Conservation (phyloP, 139 green algal genomes). For the Tetraselmis striata region DNA sequence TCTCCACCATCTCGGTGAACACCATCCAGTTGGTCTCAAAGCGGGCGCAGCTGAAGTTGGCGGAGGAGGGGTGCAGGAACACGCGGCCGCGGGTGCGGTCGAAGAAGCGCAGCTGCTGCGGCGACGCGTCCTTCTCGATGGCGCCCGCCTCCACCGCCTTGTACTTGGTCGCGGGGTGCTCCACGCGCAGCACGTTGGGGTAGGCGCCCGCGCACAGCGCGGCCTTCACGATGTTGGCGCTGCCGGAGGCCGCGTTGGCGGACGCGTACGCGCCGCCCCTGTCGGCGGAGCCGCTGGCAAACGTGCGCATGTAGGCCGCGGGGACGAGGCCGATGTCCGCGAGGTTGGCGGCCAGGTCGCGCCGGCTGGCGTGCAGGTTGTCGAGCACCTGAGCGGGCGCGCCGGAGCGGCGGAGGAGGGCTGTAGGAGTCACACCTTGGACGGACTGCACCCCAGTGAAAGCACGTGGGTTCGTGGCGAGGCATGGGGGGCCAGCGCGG, state of each 20-base stretch:
- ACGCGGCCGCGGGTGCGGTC: conserved; percentile 61
- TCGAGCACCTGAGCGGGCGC: neutral
- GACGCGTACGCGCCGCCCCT: neutral
- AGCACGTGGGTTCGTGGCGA: too few relatives aligned
- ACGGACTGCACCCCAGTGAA: too few relatives aligned
- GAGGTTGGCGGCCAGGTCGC: conserved; percentile 64
- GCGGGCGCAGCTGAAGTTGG: conserved; percentile 64
- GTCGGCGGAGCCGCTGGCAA: neutral
- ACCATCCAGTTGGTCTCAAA: conserved; percentile 73
- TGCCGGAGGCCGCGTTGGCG: neutral
- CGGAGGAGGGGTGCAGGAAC: conserved; percentile 85
- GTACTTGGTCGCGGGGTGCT: conserved; percentile 50
- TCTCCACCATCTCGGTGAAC: conserved; percentile 80
- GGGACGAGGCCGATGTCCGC: conserved; percentile 64
- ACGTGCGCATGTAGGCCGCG: conserved; percentile 14
- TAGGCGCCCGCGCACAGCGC: conserved; percentile 78
- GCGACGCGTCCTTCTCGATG: conserved; percentile 41
- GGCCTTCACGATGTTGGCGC: conserved; percentile 48
- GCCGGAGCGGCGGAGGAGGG: too few relatives aligned
- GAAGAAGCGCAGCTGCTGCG: conserved; percentile 53
- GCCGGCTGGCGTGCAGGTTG: neutral
- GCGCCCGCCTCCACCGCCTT: conserved; percentile 36
- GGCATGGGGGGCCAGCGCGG: too few relatives aligned
- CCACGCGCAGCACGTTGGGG: conserved; percentile 82
- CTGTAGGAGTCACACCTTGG: too few relatives aligned